Conservation (phyloP, 169 alveolate species). For the Plasmodium knowlesi region DNA sequence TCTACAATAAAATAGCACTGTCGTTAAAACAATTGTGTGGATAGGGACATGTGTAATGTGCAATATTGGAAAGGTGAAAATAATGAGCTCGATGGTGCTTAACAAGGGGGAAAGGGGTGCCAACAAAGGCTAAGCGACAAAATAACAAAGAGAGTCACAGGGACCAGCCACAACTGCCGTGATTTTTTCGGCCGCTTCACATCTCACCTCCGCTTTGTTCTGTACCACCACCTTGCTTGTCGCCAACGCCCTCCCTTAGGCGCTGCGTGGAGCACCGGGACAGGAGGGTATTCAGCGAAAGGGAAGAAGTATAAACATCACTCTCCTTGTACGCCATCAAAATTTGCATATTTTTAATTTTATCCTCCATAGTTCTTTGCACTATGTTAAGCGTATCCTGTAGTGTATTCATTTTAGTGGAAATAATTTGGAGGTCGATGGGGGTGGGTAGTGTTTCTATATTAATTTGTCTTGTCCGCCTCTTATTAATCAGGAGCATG, state of each 20-base stretch:
- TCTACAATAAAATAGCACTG: neutral
- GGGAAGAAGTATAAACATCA: conserved; percentile 57
- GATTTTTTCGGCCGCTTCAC: neutral
- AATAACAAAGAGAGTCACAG: neutral
- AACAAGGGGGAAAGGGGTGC: neutral
- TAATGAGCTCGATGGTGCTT: neutral
- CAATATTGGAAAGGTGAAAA: neutral
- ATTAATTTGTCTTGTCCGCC: conserved; percentile 10
- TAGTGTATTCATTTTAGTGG: conserved; percentile 19
- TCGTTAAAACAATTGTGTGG: neutral
- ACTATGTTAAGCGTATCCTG: conserved; percentile 65
- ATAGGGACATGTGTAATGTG: neutral
- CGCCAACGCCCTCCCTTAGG: neutral
- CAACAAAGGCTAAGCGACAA: neutral
- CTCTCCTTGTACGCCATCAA: conserved; percentile 50
- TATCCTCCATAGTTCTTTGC: conserved; percentile 64
- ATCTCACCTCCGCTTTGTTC: neutral
- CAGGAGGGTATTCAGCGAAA: conserved; percentile 52
- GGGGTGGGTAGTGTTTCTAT: conserved; percentile 13
- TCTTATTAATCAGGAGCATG: neutral
- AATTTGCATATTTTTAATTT: conserved; percentile 35
- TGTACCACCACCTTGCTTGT: neutral
- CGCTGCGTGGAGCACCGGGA: conserved; percentile 29
- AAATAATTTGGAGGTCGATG: conserved; percentile 26
- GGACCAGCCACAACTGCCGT: neutral